Percentiles rank a stretch among this genome's conserved stretches.
These are phyloP conservation scores for Colletotrichum sublineola DNA, from an alignment of 2,329 filamentous ascomycete genomes.

Conservation along the genomic window DNA sequence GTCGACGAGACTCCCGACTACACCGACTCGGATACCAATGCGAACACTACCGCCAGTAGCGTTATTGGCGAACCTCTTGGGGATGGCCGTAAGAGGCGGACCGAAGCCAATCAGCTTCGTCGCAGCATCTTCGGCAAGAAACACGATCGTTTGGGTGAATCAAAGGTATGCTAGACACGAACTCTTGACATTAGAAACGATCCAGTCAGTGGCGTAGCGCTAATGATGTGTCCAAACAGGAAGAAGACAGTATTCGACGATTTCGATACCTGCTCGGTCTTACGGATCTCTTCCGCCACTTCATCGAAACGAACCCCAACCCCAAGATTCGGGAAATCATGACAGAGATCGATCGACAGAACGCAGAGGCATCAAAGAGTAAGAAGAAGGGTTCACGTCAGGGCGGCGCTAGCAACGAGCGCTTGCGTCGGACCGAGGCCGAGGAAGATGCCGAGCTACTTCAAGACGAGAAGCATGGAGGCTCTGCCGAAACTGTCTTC, in stretches of 20 bases:
- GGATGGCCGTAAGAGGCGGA: conserved; percentile 87
- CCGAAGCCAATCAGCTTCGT: conserved; percentile 89
- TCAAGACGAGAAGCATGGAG: conserved; percentile 90
- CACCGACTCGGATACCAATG: conserved; percentile 76
- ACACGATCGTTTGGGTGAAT: conserved; percentile 90
- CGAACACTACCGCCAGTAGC: conserved; percentile 83
- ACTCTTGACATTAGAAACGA: no score
- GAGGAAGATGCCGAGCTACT: conserved; percentile 94
- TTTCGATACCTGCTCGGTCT: conserved; percentile 96
- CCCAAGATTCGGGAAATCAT: conserved; percentile 95
- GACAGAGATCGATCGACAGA: conserved; percentile 93
- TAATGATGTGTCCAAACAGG: conserved; percentile 62
- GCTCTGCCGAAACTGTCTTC: conserved; percentile 89
- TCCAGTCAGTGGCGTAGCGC: not conserved
- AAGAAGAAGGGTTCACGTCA: conserved; percentile 84
- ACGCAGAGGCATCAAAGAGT: conserved; percentile 77
- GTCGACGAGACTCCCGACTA: conserved; percentile 76
- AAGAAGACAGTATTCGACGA: conserved; percentile 93
- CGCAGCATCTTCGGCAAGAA: conserved; percentile 96
- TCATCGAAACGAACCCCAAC: conserved; percentile 97
- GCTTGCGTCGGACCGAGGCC: conserved; percentile 91
- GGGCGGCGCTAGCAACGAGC: conserved; percentile 83
- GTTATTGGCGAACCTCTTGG: conserved; percentile 79
- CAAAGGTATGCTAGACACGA: conserved; percentile 73
- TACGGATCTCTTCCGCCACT: conserved; percentile 97